Evolutionary conservation across 345 rosid species (phyloP), one percentile per base, ranked within the genome.

Genomic region (Orychophragmus violaceus): DNA sequence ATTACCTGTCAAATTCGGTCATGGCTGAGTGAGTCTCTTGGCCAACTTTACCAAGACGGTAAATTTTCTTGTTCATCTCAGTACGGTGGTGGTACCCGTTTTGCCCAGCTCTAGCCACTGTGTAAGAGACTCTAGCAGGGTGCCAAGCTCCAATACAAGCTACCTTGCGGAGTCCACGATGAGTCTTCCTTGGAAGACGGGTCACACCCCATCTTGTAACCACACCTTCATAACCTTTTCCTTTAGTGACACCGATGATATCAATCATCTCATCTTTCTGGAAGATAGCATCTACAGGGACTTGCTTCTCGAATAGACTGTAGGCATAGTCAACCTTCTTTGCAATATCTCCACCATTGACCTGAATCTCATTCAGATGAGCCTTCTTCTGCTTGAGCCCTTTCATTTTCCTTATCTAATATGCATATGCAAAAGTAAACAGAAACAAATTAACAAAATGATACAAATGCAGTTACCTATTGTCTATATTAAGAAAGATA

Each of bases 61-160:
- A 93, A 33, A 93, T 41, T 61, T 93, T 93, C 87, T 93, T 93
- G 78, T 93, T 90, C 94, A 87, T 70, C 77, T 88, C 96, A 2
- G 94, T 93, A 9, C 96, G 91, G 70, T 90, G 97, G 60, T 90
- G 97, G 59, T 90, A 92, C 1, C 97, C 97, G 39, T 93, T 93
- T 71, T 93, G 96, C 2, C 98, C 97, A 27, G 97, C 98, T 75
- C 98, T 87, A 35, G 97, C 98, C 52, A 93, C 97, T 2, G 98
- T 93, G 58, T 77, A 93, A 1, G 98, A 93, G 27, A 90, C 96
- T 82, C 98, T 88, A 54, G 97, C 97, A 8, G 98, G 98, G 85
- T 93, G 98, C 98, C 98, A 93, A 27, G 98, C 94, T 35, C 98
- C 97, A 25, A 93, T 90, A 81, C 98, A 90, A 25, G 97, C 98